Conservation (phyloP, 768 basidiomycete species). For the Phylloporus sp. region DNA sequence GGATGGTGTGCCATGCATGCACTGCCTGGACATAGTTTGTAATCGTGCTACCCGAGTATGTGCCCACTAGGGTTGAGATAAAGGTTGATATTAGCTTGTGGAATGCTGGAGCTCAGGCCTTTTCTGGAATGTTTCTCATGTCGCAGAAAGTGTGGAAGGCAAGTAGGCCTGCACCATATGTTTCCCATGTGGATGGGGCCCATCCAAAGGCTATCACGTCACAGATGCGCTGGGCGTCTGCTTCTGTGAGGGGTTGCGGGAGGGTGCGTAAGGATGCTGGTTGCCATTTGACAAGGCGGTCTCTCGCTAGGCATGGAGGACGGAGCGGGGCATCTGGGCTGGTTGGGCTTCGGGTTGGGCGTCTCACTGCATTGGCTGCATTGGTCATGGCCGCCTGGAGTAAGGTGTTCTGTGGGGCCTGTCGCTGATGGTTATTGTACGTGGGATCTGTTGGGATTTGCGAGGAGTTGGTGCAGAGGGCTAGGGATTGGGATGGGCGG, state of each 20-base stretch:
- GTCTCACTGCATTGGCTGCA: too few species aligned
- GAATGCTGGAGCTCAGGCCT: neutral
- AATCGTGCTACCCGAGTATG: constrained; percentile 5
- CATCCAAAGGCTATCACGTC: neutral
- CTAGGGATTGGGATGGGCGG: neutral
- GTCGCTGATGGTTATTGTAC: neutral
- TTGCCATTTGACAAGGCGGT: too few species aligned
- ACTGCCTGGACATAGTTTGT: constrained; percentile 16
- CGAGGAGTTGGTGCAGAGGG: too few species aligned
- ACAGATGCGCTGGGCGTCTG: too few species aligned
- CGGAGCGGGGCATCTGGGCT: too few species aligned
- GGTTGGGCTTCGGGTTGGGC: too few species aligned
- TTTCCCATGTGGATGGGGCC: neutral
- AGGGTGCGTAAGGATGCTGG: too few species aligned
- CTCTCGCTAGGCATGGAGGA: too few species aligned
- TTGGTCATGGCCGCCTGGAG: neutral
- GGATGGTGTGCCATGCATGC: constrained; percentile 25
- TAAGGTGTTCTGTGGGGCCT: neutral
- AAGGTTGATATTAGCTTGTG: neutral
- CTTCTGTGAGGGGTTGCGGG: too few species aligned
- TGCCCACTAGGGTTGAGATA: constrained; percentile 12
- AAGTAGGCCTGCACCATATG: constrained; percentile 39
- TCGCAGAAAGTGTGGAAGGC: constrained; percentile 40
- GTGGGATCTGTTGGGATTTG: too few species aligned
- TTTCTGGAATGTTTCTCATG: constrained; percentile 1